Conservation (phyloP, 164 flowering plant species). For the Cinnamomum micranthum region DNA sequence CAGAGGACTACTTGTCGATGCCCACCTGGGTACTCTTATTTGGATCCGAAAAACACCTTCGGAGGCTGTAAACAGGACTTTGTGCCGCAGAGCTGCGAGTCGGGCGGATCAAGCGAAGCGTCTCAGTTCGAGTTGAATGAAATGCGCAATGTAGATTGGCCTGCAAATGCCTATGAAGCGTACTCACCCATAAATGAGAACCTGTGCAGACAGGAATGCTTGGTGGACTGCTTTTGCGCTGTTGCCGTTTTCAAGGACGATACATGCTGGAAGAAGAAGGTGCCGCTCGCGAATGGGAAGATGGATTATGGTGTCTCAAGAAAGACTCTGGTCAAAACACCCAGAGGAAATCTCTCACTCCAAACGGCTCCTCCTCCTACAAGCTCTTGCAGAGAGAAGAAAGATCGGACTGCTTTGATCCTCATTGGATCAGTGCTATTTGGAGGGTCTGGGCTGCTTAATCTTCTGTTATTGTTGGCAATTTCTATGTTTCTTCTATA, state of each 20-base stretch:
- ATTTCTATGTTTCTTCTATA: neutral
- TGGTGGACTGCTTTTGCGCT: conserved; percentile 21
- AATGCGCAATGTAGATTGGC: conserved; percentile 10
- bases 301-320: conserved; percentile 4
- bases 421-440: conserved; percentile 23
- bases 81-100: neutral
- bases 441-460: conserved; percentile 38
- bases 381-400: conserved; percentile 1
- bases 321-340: conserved; percentile 23
- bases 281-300: conserved; percentile 16
- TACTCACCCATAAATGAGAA: neutral
- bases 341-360: conserved; percentile 1
- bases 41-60: conserved; percentile 2
- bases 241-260: conserved; percentile 8
- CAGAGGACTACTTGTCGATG: conserved; percentile 31
- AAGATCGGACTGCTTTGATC: conserved; percentile 11
- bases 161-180: neutral
- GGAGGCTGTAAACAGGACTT: conserved; percentile 7
- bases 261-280: conserved; percentile 19
- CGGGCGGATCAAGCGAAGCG: neutral
- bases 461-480: conserved; percentile 11
- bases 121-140: neutral
- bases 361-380: neutral
- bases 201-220: conserved; percentile 9
- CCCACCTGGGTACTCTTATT: conserved; percentile 21